Evolutionary conservation across 768 basidiomycete genomes (phyloP).

Genomic region (Suillus hirtellus): DNA sequence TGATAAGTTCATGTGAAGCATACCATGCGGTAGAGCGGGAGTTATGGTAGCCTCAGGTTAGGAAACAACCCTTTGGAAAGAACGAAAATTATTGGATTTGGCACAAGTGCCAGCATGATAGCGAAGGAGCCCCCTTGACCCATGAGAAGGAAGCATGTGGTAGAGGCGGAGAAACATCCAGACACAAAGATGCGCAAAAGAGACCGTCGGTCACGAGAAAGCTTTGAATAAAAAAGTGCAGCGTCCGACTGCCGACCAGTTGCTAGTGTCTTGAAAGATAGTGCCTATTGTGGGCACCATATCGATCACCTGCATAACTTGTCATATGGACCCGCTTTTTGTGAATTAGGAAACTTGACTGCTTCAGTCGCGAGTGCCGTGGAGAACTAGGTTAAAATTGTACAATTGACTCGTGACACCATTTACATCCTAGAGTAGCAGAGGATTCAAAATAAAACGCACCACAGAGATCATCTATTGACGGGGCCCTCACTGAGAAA

Average conservation of each 20-base stretch:
- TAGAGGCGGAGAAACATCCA: background rate
- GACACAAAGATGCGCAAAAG: background rate
- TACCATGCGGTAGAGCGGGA: conserved; percentile 11
- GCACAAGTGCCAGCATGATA: background rate
- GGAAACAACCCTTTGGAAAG: conserved; percentile 5
- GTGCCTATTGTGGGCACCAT: background rate
- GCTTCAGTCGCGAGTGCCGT: background rate
- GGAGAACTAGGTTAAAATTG: conserved; percentile 3
- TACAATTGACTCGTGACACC: background rate
- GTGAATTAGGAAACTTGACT: background rate
- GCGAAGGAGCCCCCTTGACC: background rate
- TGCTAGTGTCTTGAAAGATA: background rate
- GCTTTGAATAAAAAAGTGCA: background rate
- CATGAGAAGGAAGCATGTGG: background rate
- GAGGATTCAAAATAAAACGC: background rate
- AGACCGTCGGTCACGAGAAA: background rate
- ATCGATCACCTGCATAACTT: conserved; percentile 9
- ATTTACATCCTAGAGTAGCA: background rate
- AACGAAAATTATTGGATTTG: background rate
- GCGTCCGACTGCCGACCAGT: background rate
- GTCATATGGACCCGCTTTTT: background rate
- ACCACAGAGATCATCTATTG: background rate
- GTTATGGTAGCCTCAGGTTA: conserved; percentile 1
- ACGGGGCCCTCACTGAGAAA: background rate
- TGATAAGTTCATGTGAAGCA: conserved; percentile 6